These are phyloP conservation scores for Blastobotrys persicus DNA, from an alignment of 1,139 yeast species.

Conservation along the genomic window DNA sequence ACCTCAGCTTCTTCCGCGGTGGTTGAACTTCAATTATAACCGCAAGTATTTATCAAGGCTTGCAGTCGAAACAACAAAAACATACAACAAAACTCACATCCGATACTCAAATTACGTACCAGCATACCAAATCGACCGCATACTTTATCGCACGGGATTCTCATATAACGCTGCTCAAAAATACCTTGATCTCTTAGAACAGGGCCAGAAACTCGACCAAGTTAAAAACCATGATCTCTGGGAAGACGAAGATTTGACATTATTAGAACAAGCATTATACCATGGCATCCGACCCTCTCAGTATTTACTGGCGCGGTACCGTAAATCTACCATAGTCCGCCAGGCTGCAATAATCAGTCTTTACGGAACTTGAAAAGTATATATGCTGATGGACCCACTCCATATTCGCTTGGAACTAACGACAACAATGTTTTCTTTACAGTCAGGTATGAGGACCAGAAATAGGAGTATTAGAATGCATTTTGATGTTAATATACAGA, in stretches of 20 bases:
- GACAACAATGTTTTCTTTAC: too few species aligned
- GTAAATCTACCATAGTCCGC: background rate
- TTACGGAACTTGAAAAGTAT: background rate
- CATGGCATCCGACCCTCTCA: background rate
- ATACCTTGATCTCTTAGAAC: background rate
- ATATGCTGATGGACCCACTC: too few species aligned
- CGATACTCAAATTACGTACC: background rate
- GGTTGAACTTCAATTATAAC: background rate
- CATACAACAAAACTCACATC: background rate
- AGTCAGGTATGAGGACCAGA: too few species aligned
- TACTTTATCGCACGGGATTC: slow-evolving; percentile 2
- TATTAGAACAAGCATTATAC: background rate
- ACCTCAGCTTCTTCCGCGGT: background rate
- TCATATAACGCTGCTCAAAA: background rate
- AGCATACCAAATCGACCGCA: background rate
- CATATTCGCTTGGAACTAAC: too few species aligned
- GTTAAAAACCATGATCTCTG: background rate
- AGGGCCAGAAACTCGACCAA: background rate
- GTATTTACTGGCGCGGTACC: background rate
- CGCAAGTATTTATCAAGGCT: background rate
- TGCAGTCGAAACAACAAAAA: background rate
- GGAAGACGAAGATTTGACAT: background rate
- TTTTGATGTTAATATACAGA: too few species aligned
- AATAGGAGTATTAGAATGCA: too few species aligned
- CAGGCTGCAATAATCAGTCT: slow-evolving; percentile 1